Base-by-base conservation (phyloP, 139 green algal genomes). In the Trebouxia sp. region DNA sequence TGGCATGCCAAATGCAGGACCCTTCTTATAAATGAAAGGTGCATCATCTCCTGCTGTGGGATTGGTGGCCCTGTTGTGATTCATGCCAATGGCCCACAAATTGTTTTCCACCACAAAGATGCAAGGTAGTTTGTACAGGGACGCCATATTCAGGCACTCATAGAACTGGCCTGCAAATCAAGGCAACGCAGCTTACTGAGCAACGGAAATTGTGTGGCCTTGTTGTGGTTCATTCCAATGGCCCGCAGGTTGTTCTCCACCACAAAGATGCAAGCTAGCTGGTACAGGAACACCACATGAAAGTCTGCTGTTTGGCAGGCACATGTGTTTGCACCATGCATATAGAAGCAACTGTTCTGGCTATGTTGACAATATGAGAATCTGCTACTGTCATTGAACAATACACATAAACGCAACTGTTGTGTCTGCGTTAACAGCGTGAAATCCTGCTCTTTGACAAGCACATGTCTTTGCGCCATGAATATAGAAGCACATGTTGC, bases 71-170 rank as follows among this genome's bases (percentile, higher is more conserved):
- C 95, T 85, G 30, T 85, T 51, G 88, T 98, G 95, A 83, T 85
- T 90, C 96, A 99, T 99, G 87, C 96, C 96, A 82, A 99, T 99
- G 76, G 96, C 96, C 96, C 96, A 94, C 85, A 93, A 87, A 91
- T 99, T 99, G 91, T 99, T 99, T 89, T 99, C 96, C 70, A 98
- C 96, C 65, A 99, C 96, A 76, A 99, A 99, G 78, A 99, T 97
- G 90, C 94, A 92, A 42, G 96, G 96, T 83, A 99, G 94, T 90
- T 98, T 98, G 92, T 98, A 98, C 35, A 98, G 89, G 6, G 90
- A 84, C 0, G 96, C 96, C 96, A 99, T 99, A 91, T 99, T 99
- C 65, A 99, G 92, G 66, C 89, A 98, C 92, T 95, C 92, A 80
- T 97, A 99, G 83, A 98, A 98, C 84, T 97, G 90, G 81, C 96